A percentile compares a stretch with the other conserved stretches of the same genome.
Conservation (phyloP, 352 stramenopile genomes). For the Phytopythium cucurbitacearum region DNA sequence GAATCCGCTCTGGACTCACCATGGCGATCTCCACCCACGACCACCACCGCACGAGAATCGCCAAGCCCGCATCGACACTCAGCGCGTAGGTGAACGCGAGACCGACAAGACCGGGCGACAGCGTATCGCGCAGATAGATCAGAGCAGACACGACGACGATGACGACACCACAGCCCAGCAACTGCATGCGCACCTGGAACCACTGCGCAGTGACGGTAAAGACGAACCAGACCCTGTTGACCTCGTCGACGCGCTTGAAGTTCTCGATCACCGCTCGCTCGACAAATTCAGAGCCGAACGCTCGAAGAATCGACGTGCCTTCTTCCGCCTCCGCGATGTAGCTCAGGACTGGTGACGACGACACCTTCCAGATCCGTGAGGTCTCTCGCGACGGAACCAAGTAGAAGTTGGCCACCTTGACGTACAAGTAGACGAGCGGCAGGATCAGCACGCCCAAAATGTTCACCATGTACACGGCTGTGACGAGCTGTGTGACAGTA, state of each 20-base stretch:
- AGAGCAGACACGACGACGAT: constrained; percentile 32
- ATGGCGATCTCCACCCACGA: constrained; percentile 46
- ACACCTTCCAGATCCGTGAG: constrained; percentile 25
- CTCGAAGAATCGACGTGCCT: constrained; percentile 30
- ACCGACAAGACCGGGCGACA: constrained; percentile 67
- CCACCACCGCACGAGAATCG: constrained; percentile 53
- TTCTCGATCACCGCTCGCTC: constrained; percentile 19
- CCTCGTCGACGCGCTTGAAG: constrained; percentile 10
- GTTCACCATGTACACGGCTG: constrained; percentile 64
- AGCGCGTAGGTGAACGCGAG: constrained; percentile 87
- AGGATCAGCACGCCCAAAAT: constrained; percentile 58
- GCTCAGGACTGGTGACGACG: constrained; percentile 28
- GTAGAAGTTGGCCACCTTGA: constrained; percentile 24
- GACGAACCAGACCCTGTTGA: constrained; percentile 29
- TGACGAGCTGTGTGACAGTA: constrained; percentile 27
- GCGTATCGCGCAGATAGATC: constrained; percentile 17
- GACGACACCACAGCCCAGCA: constrained; percentile 39
- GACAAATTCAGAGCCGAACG: constrained; percentile 20
- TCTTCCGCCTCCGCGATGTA: constrained; percentile 28
- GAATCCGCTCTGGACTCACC: constrained; percentile 51
- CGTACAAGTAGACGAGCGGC: constrained; percentile 47
- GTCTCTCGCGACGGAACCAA: constrained; percentile 26
- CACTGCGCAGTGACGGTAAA: constrained; percentile 23
- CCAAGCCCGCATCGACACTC: constrained; percentile 74
- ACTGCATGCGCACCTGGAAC: constrained; percentile 47